These are phyloP conservation scores for Vitis riparia DNA, from an alignment of 164 flowering plant genomes.

Conservation along the genomic window DNA sequence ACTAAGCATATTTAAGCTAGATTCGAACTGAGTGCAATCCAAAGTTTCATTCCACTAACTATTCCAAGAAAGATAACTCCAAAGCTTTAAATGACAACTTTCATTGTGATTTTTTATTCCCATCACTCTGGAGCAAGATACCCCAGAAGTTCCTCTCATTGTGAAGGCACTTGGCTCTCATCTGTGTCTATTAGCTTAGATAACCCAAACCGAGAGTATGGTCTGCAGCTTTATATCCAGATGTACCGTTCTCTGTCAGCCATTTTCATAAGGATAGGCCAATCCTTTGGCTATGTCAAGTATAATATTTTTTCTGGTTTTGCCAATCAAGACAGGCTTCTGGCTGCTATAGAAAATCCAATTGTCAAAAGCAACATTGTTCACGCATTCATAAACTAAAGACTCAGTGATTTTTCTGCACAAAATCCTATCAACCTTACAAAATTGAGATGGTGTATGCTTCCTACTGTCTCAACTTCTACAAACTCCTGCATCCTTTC, in stretches of 20 bases:
- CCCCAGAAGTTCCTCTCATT: no score
- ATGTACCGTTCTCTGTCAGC: not conserved
- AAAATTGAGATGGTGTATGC: no score
- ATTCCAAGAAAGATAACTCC: conserved; percentile 1
- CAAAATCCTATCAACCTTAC: no score
- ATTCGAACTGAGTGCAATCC: not conserved
- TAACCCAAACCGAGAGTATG: not conserved
- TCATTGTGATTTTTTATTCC: not conserved
- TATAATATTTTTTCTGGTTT: not conserved
- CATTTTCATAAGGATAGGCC: not conserved
- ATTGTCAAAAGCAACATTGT: not conserved
- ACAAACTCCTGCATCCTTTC: not conserved
- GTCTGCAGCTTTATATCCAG: not conserved
- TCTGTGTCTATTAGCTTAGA: conserved; percentile 7
- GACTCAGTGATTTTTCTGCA: not conserved
- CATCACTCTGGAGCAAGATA: not conserved
- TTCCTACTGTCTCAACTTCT: no score
- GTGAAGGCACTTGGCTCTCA: conserved; percentile 11
- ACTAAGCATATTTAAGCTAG: not conserved
- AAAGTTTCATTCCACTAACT: not conserved
- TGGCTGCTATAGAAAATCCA: no score
- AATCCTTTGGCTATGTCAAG: conserved; percentile 1
- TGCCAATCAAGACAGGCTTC: no score
- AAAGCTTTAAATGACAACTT: not conserved
- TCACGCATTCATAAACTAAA: conserved; percentile 1